phyloP scores from a whole-genome alignment of 1,284 basidiomycete species.

The Pulveroboletus sp. region DNA sequence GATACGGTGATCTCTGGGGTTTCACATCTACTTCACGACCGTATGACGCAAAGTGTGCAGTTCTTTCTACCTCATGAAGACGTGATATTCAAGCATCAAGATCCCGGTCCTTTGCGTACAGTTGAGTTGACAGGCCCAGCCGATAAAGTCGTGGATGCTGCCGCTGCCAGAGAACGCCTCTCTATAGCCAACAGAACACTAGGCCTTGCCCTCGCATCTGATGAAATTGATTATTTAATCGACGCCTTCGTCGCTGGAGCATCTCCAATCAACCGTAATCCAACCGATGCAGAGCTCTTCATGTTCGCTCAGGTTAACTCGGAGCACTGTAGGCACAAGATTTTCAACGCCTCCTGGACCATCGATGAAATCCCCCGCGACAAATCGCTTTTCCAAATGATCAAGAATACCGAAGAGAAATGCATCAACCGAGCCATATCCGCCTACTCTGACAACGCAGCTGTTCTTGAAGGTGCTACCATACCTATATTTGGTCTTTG shows the following conservation, averaged over 20 bases:
- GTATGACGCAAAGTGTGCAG: constrained; percentile 89
- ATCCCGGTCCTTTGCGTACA: constrained; percentile 69
- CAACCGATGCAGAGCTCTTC: constrained; percentile 97
- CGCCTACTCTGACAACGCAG: constrained; percentile 98
- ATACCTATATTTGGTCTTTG: constrained; percentile 81
- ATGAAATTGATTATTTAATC: constrained; percentile 94
- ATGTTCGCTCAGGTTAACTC: constrained; percentile 99
- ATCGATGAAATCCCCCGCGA: constrained; percentile 75
- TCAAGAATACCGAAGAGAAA: constrained; percentile 91
- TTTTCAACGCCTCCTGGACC: constrained; percentile 98
- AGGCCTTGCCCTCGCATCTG: constrained; percentile 86
- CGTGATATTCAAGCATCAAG: constrained; percentile 71
- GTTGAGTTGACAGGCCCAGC: constrained; percentile 55
- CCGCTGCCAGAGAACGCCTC: constrained; percentile 58
- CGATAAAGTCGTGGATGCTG: constrained; percentile 31
- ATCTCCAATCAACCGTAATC: constrained; percentile 70
- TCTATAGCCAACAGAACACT: constrained; percentile 80
- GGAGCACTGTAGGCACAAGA: constrained; percentile 99
- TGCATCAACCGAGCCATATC: constrained; percentile 83
- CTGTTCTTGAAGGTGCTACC: constrained; percentile 83
- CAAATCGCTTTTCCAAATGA: constrained; percentile 94
- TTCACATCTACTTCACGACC: constrained; percentile 81
- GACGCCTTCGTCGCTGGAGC: constrained; percentile 80
- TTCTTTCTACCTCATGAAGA: constrained; percentile 59
- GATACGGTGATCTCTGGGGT: constrained; percentile 49